These are phyloP conservation scores for Saturnispora serradocipensis DNA, from an alignment of 805 yeast species.

Conservation along the genomic window DNA sequence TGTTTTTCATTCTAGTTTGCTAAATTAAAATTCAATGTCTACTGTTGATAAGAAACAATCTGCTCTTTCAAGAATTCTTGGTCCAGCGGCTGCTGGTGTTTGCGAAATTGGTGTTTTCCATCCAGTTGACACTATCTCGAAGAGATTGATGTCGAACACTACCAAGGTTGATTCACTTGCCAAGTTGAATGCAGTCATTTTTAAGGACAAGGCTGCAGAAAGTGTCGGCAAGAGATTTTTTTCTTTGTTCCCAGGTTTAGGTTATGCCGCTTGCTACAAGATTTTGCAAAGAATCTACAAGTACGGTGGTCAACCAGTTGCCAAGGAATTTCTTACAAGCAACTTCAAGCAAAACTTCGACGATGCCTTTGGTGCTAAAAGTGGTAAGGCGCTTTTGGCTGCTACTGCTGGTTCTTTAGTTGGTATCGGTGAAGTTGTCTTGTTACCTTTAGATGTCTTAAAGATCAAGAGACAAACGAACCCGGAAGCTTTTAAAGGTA, in stretches of 20 bases:
- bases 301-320: conserved; percentile 99
- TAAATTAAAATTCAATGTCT: conserved; percentile 16
- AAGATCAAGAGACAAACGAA: conserved; percentile 98
- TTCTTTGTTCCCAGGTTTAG: conserved; percentile 93
- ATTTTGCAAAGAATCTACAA: conserved; percentile 95
- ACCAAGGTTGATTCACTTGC: conserved; percentile 52
- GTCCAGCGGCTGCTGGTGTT: conserved; percentile 98
- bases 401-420: conserved; percentile 97
- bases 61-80: conserved; percentile 82
- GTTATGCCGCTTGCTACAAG: conserved; percentile 96
- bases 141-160: conserved; percentile 83
- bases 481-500: conserved; percentile 99
- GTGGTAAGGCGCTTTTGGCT: conserved; percentile 93
- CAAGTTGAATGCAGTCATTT: conserved; percentile 78
- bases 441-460: conserved; percentile 90
- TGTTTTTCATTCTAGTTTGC: neutral
- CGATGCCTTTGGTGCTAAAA: conserved; percentile 75
- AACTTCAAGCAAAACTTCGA: conserved; percentile 69
- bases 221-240: conserved; percentile 62
- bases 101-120: conserved; percentile 95
- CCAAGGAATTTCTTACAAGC: conserved; percentile 78
- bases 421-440: conserved; percentile 95
- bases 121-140: conserved; percentile 97
- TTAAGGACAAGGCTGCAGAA: conserved; percentile 69
- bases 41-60: conserved; percentile 72